phyloP scores from a whole-genome alignment of 176 grass and related monocot genomes.

The Saccharum officinarum region DNA sequence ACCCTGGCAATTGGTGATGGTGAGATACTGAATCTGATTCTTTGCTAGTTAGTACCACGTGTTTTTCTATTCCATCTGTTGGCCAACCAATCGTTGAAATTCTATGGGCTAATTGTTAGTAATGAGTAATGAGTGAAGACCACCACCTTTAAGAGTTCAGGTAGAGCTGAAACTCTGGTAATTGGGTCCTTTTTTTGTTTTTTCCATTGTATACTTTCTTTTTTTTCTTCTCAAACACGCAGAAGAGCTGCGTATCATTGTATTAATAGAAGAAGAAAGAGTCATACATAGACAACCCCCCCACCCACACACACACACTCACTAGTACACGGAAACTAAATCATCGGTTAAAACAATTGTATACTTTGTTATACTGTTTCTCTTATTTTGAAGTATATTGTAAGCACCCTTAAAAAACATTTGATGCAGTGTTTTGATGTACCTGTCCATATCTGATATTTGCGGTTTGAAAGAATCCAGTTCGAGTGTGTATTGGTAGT shows the following conservation, averaged over 20 bases:
- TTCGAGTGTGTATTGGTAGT: not conserved
- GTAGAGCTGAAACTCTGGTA: not conserved
- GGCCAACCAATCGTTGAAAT: not conserved
- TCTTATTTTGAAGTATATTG: not conserved
- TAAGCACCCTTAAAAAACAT: not conserved
- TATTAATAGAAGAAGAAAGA: no score
- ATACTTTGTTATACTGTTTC: not conserved
- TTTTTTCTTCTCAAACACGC: no score
- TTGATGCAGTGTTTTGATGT: conserved; percentile 21
- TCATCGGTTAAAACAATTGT: no score
- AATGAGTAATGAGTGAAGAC: not conserved
- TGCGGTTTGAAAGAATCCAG: conserved; percentile 9
- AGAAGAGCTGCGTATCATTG: no score
- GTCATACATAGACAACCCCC: no score
- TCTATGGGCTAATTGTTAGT: conserved; percentile 21
- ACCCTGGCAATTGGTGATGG: conserved; percentile 99
- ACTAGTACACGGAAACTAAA: no score
- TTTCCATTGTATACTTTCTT: not conserved
- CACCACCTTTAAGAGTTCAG: not conserved
- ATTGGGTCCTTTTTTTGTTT: not conserved
- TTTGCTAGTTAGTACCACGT: conserved; percentile 9
- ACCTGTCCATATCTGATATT: conserved; percentile 10
- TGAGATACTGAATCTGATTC: conserved; percentile 49
- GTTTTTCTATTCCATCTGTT: conserved; percentile 6
- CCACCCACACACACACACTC: no score